Conservation (phyloP, 2,329 filamentous ascomycete genomes). For the Colletotrichum plurivorum region DNA sequence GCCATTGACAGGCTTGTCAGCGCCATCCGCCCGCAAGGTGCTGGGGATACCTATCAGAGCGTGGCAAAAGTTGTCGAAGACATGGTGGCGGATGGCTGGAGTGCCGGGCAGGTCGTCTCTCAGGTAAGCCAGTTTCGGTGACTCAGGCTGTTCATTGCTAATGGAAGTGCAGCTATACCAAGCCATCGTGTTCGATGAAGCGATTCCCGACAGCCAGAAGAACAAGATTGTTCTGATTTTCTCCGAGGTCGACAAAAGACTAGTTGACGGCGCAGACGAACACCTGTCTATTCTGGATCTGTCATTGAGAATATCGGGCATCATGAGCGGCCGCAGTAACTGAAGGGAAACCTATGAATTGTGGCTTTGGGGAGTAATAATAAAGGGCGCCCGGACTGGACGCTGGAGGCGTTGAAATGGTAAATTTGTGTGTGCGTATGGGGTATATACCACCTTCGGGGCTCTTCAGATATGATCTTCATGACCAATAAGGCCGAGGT, state of each 20-base stretch:
- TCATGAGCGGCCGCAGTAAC: conserved; percentile 65
- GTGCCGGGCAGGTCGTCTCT: conserved; percentile 86
- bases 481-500: conserved; percentile 65
- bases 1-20: conserved; percentile 80
- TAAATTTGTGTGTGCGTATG: conserved; percentile 17
- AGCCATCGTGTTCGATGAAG: conserved; percentile 85
- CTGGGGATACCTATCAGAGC: conserved; percentile 76
- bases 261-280: conserved; percentile 96
- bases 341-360: neutral
- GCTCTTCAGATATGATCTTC: conserved; percentile 44
- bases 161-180: conserved; percentile 77
- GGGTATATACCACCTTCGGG: conserved; percentile 28
- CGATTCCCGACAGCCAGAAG: conserved; percentile 87
- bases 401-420: conserved; percentile 28
- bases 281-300: conserved; percentile 92
- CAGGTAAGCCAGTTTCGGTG: conserved; percentile 69
- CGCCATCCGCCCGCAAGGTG: conserved; percentile 81
- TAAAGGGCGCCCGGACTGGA: conserved; percentile 26
- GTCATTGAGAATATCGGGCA: conserved; percentile 82
- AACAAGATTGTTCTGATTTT: conserved; percentile 91
- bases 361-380: conserved; percentile 17
- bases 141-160: conserved; percentile 19
- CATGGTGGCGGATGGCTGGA: conserved; percentile 97
- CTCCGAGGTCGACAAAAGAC: conserved; percentile 92
- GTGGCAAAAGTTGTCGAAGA: conserved; percentile 88